phyloP scores from a whole-genome alignment of 2,329 filamentous ascomycete genomes.

The Aureobasidium sp. region DNA sequence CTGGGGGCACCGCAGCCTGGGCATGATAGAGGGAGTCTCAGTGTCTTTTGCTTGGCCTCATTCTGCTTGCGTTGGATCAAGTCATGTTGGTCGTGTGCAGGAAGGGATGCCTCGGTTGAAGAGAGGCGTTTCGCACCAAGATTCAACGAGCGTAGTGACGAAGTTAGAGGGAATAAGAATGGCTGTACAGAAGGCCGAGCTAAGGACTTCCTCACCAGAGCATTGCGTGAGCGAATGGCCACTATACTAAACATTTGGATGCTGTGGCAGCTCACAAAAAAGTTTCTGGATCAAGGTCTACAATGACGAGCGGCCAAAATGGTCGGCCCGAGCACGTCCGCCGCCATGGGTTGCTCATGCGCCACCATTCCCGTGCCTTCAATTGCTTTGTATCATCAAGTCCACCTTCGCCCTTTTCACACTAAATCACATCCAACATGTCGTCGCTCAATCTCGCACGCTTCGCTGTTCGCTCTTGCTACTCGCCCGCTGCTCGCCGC shows the following conservation, averaged over 20 bases:
- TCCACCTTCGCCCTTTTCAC: not conserved
- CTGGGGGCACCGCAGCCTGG: constrained; percentile 58
- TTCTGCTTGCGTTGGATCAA: constrained; percentile 19
- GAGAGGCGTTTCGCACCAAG: not conserved
- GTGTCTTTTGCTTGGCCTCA: constrained; percentile 13
- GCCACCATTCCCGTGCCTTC: not conserved
- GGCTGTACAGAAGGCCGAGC: not conserved
- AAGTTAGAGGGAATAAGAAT: too few species aligned
- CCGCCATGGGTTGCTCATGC: not conserved
- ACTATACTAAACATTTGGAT: constrained; percentile 3
- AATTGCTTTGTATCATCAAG: not conserved
- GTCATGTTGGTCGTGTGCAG: constrained; percentile 7
- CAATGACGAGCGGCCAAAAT: constrained; percentile 7
- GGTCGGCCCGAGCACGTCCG: constrained; percentile 7
- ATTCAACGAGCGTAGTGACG: not conserved
- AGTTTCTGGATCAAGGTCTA: not conserved
- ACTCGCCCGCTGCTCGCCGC: constrained; percentile 19
- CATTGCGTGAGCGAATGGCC: not conserved
- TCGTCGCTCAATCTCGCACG: constrained; percentile 11
- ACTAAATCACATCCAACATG: not conserved
- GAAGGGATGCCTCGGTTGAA: constrained; percentile 1
- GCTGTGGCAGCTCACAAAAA: not conserved
- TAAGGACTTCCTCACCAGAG: not conserved
- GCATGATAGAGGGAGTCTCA: constrained; percentile 45
- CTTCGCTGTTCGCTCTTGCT: constrained; percentile 11